phyloP scores from a whole-genome alignment of 2,329 filamentous ascomycete genomes.

The Kalmusia sp. region DNA sequence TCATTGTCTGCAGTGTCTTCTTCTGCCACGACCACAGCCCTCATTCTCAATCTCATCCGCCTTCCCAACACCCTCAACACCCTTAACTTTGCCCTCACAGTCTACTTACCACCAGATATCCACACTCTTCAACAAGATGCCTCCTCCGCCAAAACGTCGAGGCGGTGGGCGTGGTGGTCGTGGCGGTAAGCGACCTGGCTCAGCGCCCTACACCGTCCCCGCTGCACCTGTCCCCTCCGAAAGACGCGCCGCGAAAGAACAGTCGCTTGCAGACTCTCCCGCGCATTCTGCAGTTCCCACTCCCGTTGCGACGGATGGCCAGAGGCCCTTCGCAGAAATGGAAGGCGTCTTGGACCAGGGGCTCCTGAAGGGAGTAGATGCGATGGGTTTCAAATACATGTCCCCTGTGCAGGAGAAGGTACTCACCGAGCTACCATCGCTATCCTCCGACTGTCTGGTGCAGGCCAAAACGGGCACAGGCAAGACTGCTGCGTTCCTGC shows the following conservation, averaged over 20 bases:
- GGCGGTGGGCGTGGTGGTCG: constrained; percentile 4
- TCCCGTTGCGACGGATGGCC: constrained; percentile 28
- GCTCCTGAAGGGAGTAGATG: constrained; percentile 40
- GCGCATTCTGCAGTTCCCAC: constrained; percentile 34
- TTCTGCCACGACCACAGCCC: not conserved
- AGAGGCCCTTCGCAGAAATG: constrained; percentile 36
- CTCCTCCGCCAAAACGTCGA: constrained; percentile 3
- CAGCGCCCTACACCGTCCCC: constrained; percentile 9
- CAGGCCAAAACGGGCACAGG: constrained; percentile 61
- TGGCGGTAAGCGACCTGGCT: constrained; percentile 13
- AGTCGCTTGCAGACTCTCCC: not conserved
- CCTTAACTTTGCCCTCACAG: not conserved
- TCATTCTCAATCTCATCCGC: not conserved
- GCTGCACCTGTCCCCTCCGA: too few relatives aligned
- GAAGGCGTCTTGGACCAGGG: constrained; percentile 31
- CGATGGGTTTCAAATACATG: constrained; percentile 52
- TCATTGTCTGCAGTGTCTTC: constrained; percentile 1
- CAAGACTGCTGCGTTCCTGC: constrained; percentile 58
- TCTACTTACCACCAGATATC: not conserved
- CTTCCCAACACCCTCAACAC: not conserved
- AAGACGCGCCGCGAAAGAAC: constrained; percentile 35
- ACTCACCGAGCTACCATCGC: constrained; percentile 57
- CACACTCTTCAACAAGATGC: constrained; percentile 6
- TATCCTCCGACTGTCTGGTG: constrained; percentile 61
- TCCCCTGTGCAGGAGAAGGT: constrained; percentile 63